Evolutionary conservation across 148 eudicot genomes (phyloP), one percentile per base, ranked within the genome.

Genomic region (Talinum fruticosum): DNA sequence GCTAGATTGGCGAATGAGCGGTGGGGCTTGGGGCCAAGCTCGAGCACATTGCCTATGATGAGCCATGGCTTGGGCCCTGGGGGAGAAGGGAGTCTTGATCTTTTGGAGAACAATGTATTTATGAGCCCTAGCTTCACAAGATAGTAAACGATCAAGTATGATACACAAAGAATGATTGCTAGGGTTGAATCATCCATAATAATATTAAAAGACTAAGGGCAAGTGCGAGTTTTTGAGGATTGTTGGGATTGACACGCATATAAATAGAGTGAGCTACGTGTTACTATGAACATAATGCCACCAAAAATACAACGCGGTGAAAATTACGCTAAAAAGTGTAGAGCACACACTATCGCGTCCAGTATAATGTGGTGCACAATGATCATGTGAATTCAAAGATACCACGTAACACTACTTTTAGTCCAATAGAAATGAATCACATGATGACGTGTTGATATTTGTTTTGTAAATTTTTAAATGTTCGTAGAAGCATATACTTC

Each of bases 41-140:
- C 35, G 73, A 78, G 80, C 45, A 87, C 84, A 74, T 82, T 87
- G 5, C 90, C 90, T 13, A 87, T 81, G 28, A 87, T 75, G 6
- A 88, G 90, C 21, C 83, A 66, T 5, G 83, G 88, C 3, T 69
- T 45, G 6, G 87, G 88, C 0, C 90, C 88, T 0, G 90, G 90
- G 0, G 87, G 73, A n/a, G 66, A 54, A 34, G 10, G 51, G 66
- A 26, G 66, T 13, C 15, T 16, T 62, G 18, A 26, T 15, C 10
- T 62, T 26, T 28, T 62, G 28, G 64, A 59, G 29, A 29, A 2
- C 64, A 59, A 23, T 24, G n/a, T 5, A 24, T 10, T 26, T 10
- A 10, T 26, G 4, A 62, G 10, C 66, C 16, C 12, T 62, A 62
- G 66, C 30, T 62, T 62, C 66, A 62, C 66, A 24, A 62, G 66